A percentile compares a stretch with the other conserved stretches of the same genome.
Conservation (phyloP, 23 red algal species). For the Gracilariopsis chorda region DNA sequence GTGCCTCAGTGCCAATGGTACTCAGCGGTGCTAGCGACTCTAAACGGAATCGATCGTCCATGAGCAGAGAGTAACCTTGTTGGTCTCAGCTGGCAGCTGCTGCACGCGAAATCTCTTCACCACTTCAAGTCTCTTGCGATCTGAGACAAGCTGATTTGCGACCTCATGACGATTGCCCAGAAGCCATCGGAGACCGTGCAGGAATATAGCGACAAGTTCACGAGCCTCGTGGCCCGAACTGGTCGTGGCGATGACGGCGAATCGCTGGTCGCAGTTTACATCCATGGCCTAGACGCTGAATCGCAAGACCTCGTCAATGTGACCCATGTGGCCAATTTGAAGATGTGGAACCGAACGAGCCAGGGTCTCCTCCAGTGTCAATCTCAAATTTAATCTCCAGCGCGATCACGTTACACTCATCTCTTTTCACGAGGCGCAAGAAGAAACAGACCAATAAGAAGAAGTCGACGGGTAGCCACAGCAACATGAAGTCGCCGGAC, state of each 20-base stretch:
- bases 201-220: constrained; percentile 19
- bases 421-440: background rate
- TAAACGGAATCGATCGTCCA: too few species aligned
- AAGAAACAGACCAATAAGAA: background rate
- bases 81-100: too few species aligned
- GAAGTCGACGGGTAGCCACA: background rate
- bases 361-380: background rate
- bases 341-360: background rate
- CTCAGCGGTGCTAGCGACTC: too few species aligned
- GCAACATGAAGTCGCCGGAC: background rate
- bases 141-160: background rate
- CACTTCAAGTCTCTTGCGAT: constrained; percentile 5
- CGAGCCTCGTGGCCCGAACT: background rate
- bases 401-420: background rate
- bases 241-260: background rate
- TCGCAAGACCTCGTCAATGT: constrained; percentile 6
- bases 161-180: constrained; percentile 2
- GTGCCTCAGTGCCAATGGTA: too few species aligned
- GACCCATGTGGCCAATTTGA: background rate
- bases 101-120: too few species aligned
- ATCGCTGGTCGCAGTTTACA: background rate
- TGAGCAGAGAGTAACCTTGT: too few species aligned
- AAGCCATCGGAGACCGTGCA: background rate
- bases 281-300: background rate
- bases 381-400: background rate